Conservation (phyloP, 2,329 filamentous ascomycete genomes). For the Alternaria ethzedia region DNA sequence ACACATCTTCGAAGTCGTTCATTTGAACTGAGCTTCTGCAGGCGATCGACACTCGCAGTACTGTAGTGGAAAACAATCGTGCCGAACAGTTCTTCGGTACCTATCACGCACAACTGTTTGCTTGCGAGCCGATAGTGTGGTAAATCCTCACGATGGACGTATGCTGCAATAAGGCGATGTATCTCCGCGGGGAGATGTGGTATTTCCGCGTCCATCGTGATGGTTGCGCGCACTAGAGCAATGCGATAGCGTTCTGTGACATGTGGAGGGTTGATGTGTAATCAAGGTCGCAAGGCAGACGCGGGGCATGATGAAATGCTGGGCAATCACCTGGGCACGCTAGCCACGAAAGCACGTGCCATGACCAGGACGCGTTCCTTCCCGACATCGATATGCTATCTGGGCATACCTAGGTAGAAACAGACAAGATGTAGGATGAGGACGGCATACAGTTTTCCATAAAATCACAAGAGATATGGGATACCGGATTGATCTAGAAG, state of each 20-base stretch:
- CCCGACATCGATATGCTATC: no score
- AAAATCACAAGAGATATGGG: rapidly evolving
- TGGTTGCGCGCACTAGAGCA: no score
- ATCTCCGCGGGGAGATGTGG: constrained; percentile 19
- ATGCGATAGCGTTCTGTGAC: no score
- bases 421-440: no score
- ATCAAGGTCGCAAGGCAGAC: not conserved
- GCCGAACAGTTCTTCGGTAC: constrained; percentile 10
- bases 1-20: constrained; percentile 12
- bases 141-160: constrained; percentile 11
- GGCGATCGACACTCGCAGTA: constrained; percentile 8
- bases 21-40: constrained; percentile 5
- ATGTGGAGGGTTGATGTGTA: no score
- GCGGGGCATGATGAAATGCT: not conserved
- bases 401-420: no score
- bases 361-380: not conserved
- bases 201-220: no score
- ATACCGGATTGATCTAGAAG: not conserved
- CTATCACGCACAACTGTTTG: constrained; percentile 6
- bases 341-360: constrained; percentile 5
- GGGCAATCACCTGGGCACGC: not conserved
- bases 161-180: constrained; percentile 11
- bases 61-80: constrained; percentile 18
- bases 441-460: not conserved
- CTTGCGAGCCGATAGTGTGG: constrained; percentile 18